These are phyloP conservation scores for Tetrapisispora namnaoensis DNA, from an alignment of 805 yeast genomes.

Conservation along the genomic window DNA sequence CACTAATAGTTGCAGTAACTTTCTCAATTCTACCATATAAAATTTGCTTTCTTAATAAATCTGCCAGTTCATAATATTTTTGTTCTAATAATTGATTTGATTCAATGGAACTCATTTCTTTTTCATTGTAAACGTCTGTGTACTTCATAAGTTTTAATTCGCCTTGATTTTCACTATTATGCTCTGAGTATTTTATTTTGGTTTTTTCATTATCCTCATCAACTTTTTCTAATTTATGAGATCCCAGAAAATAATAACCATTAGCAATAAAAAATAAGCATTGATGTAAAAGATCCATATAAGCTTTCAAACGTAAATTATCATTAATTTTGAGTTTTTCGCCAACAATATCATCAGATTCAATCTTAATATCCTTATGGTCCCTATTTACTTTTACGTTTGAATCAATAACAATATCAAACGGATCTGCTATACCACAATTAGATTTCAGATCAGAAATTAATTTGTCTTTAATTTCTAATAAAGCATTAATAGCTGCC, in stretches of 20 bases:
- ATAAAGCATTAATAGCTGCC: conserved; percentile 41
- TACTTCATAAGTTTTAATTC: conserved; percentile 6
- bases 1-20: conserved; percentile 17
- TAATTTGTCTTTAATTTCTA: conserved; percentile 31
- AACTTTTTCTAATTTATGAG: conserved; percentile 18
- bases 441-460: conserved; percentile 15
- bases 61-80: conserved; percentile 51
- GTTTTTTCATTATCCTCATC: conserved; percentile 24
- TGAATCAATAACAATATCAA: conserved; percentile 2
- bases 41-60: conserved; percentile 43
- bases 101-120: conserved; percentile 22
- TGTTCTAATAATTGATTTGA: conserved; percentile 40
- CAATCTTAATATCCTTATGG: neutral
- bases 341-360: neutral
- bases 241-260: conserved; percentile 23
- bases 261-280: conserved; percentile 65
- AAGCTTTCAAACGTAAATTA: conserved; percentile 13
- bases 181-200: conserved; percentile 2
- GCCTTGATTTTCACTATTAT: conserved; percentile 8
- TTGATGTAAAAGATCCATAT: conserved; percentile 55
- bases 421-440: conserved; percentile 14
- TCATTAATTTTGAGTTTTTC: neutral
- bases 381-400: neutral
- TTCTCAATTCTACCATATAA: conserved; percentile 32
- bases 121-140: conserved; percentile 15